Conservation (phyloP, 495 filamentous ascomycete species). For the Penicillium cinerascens region DNA sequence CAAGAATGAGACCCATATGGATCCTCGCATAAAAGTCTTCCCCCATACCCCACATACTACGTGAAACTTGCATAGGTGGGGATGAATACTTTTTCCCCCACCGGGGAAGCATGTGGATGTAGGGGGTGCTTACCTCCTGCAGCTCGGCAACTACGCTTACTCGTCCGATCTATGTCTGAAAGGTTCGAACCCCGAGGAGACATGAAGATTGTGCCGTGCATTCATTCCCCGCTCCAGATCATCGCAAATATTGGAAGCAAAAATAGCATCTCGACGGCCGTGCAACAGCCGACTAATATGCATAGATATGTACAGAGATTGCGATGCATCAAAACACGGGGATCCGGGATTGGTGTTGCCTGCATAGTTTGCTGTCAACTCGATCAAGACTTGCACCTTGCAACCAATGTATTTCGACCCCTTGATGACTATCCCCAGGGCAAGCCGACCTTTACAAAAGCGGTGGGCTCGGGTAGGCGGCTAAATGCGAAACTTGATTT, state of each 20-base stretch:
- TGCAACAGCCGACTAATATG: neutral
- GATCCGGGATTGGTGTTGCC: neutral
- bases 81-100: conserved; percentile 1
- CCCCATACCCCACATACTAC: neutral
- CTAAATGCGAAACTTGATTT: neutral
- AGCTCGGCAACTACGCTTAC: neutral
- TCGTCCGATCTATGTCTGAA: neutral
- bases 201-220: neutral
- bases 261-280: neutral
- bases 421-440: neutral
- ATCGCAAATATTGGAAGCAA: neutral
- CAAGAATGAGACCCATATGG: neutral
- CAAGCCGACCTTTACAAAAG: neutral
- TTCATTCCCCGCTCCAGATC: neutral
- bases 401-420: neutral
- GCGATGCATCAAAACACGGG: neutral
- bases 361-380: neutral
- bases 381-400: neutral
- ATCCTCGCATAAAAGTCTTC: neutral
- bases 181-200: neutral
- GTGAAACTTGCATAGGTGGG: neutral
- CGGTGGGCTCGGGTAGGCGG: neutral
- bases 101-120: neutral
- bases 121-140: neutral
- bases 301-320: neutral